Percentiles rank a stretch among this genome's conserved stretches.
phyloP scores from a whole-genome alignment of 768 basidiomycete genomes.

The Candolleomyces aberdarensis region DNA sequence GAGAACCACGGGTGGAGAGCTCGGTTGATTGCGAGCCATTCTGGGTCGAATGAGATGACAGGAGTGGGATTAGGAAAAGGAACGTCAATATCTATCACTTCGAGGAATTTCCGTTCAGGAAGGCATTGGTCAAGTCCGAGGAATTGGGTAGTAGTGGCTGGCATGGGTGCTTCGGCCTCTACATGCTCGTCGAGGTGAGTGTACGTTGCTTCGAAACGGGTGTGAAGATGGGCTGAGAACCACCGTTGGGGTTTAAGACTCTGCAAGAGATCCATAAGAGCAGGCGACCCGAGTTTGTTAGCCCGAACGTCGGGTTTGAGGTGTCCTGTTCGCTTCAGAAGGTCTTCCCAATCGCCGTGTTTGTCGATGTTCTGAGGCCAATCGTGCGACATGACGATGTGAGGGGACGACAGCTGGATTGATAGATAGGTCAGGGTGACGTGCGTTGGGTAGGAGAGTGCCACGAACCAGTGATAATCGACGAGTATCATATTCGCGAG shows the following conservation, averaged over 20 bases:
- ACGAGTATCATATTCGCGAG: slow-evolving; percentile 79
- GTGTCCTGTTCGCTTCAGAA: slow-evolving; percentile 76
- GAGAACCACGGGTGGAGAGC: slow-evolving; percentile 83
- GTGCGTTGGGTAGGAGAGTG: slow-evolving; percentile 1
- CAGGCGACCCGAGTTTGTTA: slow-evolving; percentile 81
- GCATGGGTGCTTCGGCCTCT: no score
- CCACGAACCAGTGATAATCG: slow-evolving; percentile 67
- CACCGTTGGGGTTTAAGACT: slow-evolving; percentile 80
- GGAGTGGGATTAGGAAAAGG: slow-evolving; percentile 15
- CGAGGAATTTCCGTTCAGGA: slow-evolving; percentile 70
- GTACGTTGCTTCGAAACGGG: slow-evolving; percentile 75
- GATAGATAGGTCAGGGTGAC: slow-evolving; percentile 13
- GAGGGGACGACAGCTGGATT: slow-evolving; percentile 53
- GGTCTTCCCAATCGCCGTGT: slow-evolving; percentile 61
- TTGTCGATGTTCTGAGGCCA: slow-evolving; percentile 89
- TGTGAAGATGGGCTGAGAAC: slow-evolving; percentile 92
- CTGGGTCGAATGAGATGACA: slow-evolving; percentile 69
- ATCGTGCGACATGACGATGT: slow-evolving; percentile 92
- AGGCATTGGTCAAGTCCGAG: slow-evolving; percentile 91
- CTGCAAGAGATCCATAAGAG: slow-evolving; percentile 71
- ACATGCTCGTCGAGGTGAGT: slow-evolving; percentile 29
- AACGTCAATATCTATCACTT: slow-evolving; percentile 67
- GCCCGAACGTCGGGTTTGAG: slow-evolving; percentile 65
- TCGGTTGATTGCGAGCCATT: slow-evolving; percentile 93
- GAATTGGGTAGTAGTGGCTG: slow-evolving; percentile 60